phyloP scores from a whole-genome alignment of 2,329 filamentous ascomycete genomes.

The Paecilomyces dactylethromorphus region DNA sequence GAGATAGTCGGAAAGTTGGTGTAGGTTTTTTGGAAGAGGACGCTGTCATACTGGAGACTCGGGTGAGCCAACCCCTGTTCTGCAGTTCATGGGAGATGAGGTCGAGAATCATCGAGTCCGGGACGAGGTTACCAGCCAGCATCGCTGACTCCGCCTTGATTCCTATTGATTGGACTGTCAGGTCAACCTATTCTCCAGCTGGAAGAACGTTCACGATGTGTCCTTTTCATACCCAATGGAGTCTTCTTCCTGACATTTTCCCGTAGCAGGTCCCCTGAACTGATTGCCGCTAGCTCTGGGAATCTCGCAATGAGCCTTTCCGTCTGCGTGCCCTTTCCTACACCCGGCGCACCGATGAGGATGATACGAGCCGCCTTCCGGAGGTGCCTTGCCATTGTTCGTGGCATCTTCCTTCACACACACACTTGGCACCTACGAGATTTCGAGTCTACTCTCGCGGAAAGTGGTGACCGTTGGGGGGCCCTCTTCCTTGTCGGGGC shows the following conservation, averaged over 20 bases:
- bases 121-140: conserved; percentile 81
- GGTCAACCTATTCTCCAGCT: conserved; percentile 4
- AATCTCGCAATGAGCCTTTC: conserved; percentile 81
- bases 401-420: conserved; percentile 15
- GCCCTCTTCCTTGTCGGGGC: neutral
- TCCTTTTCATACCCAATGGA: conserved; percentile 62
- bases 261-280: conserved; percentile 85
- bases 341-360: conserved; percentile 89
- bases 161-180: conserved; percentile 46
- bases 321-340: conserved; percentile 94
- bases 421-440: neutral
- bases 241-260: conserved; percentile 88
- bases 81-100: conserved; percentile 87
- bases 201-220: conserved; percentile 6
- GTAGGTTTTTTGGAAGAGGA: conserved; percentile 9
- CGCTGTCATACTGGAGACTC: neutral
- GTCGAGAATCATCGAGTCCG: conserved; percentile 83
- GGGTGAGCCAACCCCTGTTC: conserved; percentile 73
- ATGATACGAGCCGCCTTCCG: conserved; percentile 84
- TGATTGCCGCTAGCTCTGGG: conserved; percentile 83
- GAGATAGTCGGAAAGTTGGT: conserved; percentile 16
- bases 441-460: neutral
- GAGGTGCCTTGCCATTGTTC: conserved; percentile 47
- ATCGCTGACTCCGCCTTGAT: conserved; percentile 87
- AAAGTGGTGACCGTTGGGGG: neutral